Percentiles rank a stretch among this genome's conserved stretches.
Evolutionary conservation across 345 rosid species (phyloP).

Genomic region (Conringia planisiliqua): DNA sequence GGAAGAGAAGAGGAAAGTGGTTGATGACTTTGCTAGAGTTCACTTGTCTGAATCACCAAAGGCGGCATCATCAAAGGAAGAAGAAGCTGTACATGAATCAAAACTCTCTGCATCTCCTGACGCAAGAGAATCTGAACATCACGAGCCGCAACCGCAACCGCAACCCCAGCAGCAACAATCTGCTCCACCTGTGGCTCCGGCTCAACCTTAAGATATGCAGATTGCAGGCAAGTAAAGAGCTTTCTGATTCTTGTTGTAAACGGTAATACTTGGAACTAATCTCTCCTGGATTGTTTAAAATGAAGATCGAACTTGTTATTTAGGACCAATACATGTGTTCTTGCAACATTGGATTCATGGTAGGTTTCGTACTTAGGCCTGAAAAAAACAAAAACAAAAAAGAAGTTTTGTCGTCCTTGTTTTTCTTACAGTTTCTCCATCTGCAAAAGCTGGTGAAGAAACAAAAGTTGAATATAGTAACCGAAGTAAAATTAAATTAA

Average conservation of each 20-base stretch:
- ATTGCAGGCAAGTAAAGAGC: slow-evolving; percentile 4
- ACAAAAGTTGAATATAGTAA: neutral
- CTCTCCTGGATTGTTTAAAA: slow-evolving; percentile 1
- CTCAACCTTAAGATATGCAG: slow-evolving; percentile 20
- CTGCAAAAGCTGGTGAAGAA: neutral
- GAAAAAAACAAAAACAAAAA: neutral
- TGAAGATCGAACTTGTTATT: slow-evolving; percentile 21
- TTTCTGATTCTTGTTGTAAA: slow-evolving; percentile 18
- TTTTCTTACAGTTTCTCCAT: neutral
- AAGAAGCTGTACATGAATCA: slow-evolving; percentile 27
- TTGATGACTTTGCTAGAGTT: slow-evolving; percentile 77
- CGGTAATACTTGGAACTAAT: slow-evolving; percentile 13
- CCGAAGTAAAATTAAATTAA: neutral
- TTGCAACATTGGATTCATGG: slow-evolving; percentile 23
- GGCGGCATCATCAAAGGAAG: slow-evolving; percentile 42
- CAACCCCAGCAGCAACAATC: slow-evolving; percentile 13
- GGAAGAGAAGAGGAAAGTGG: slow-evolving; percentile 79
- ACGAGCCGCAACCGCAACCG: neutral
- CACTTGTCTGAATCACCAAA: slow-evolving; percentile 83
- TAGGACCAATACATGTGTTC: slow-evolving; percentile 25
- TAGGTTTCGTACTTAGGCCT: slow-evolving; percentile 21
- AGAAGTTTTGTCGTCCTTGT: slow-evolving; percentile 14
- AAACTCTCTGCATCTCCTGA: slow-evolving; percentile 20
- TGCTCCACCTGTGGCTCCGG: slow-evolving; percentile 14
- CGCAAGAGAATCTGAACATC: slow-evolving; percentile 22